Base-by-base conservation (phyloP, 139 green algal species). In the Chloropicon primus region DNA sequence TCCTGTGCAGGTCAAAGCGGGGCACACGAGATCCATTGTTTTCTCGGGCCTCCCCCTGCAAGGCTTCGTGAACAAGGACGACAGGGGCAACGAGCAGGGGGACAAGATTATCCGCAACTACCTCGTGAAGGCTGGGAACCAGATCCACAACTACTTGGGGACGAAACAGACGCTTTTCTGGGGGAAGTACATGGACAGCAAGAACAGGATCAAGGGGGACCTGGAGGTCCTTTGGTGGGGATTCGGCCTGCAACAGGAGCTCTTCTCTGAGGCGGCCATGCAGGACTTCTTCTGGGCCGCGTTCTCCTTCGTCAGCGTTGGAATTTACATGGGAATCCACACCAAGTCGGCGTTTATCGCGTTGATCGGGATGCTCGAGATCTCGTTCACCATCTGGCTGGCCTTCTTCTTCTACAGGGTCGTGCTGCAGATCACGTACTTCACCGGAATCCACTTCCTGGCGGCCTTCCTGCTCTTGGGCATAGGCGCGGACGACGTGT, bases 401-500 rank as follows among this genome's bases (percentile, higher is more conserved):
- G 78, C 75, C 27, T 28, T 85, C 28, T 80, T 88, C 25, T 80
- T 85, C 71, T 84, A 83, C 28, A 75, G 75, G 22, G 23, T 80
- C 10, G 26, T 88, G 2, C 85, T 84, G 72, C 75, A 76, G 73
- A 78, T 86, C 24, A 26, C 26, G n/a, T 83, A 77, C 28, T 77
- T 79, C 75, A 24, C 24, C 17, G 72, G 24, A 93, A 93, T 83
- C 25, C 27, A 79, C 26, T 54, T 79, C 27, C 10, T 82, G 2
- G 82, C 75, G 21, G n/a, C 82, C 10, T 85, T 85, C 53, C 22
- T 83, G 22, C 41, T 82, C 17, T 17, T 83, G 2, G 84, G 84
- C 53, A 80, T 88, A 24, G 84, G 84, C 28, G 84, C 81, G 1
- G 84, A 88, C 74, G 81, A 84, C 72, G 79, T 88, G 1, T 88